Evolutionary conservation across 176 grass and related monocot genomes (phyloP).

Genomic region (Guadua angustifolia): DNA sequence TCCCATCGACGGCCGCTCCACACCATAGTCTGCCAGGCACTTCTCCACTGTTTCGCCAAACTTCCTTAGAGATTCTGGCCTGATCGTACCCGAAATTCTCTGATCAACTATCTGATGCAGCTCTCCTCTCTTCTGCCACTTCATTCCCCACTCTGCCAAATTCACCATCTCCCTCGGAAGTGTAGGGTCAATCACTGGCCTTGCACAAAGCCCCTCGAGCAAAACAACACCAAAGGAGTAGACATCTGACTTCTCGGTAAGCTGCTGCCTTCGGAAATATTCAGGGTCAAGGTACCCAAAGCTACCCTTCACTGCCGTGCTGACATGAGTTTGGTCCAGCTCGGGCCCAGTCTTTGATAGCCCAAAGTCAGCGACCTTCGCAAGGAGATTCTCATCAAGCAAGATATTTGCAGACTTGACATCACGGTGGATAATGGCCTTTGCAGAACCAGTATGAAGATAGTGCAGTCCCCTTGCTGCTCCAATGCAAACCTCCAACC

Average conservation of each 20-base stretch:
- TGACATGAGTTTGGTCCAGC: constrained; percentile 94
- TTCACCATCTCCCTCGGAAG: constrained; percentile 87
- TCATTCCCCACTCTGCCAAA: constrained; percentile 94
- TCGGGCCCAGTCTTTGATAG: constrained; percentile 90
- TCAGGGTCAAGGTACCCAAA: constrained; percentile 99
- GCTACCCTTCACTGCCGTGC: constrained; percentile 96
- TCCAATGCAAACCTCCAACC: constrained; percentile 93
- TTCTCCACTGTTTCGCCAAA: constrained; percentile 90
- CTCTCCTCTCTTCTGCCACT: constrained; percentile 86
- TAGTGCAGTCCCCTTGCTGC: constrained; percentile 91
- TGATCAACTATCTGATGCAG: constrained; percentile 81
- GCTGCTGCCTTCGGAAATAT: constrained; percentile 81
- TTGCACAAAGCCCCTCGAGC: constrained; percentile 87
- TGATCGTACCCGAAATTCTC: constrained; percentile 64
- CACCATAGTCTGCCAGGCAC: constrained; percentile 83
- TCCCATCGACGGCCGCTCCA: constrained; percentile 82
- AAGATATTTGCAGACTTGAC: constrained; percentile 98
- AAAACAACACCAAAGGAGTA: constrained; percentile 97
- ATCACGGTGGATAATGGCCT: constrained; percentile 94
- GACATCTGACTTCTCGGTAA: constrained; percentile 95
- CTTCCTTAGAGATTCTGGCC: constrained; percentile 82
- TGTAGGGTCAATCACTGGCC: constrained; percentile 88
- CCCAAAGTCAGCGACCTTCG: constrained; percentile 89
- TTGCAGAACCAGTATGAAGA: constrained; percentile 88
- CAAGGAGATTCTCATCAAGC: constrained; percentile 90